phyloP scores from a whole-genome alignment of 306 rosid genomes.

The Hippophae gyantsensis region DNA sequence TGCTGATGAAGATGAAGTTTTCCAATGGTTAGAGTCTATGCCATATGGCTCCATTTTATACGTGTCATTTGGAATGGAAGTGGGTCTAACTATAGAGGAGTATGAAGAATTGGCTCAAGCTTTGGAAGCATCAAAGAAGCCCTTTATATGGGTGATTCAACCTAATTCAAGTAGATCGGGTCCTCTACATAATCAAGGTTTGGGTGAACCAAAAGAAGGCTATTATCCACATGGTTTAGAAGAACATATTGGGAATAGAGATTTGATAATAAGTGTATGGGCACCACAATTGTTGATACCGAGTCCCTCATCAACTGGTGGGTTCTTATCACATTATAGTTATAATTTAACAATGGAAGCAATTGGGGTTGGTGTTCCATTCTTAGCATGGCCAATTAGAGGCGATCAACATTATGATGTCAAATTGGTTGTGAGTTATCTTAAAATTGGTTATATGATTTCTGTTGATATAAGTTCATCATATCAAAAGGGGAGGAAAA shows the following conservation, averaged over 20 bases:
- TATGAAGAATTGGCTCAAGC: constrained; percentile 27
- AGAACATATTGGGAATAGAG: constrained; percentile 29
- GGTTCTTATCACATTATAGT: too few species aligned
- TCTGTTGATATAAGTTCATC: constrained; percentile 26
- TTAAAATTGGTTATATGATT: constrained; percentile 36
- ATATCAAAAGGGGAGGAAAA: too few species aligned
- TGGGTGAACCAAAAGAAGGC: constrained; percentile 9
- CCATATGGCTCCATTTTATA: too few species aligned
- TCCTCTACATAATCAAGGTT: constrained; percentile 11
- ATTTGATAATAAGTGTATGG: constrained; percentile 64
- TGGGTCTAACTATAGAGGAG: constrained; percentile 42
- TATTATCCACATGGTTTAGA: constrained; percentile 42
- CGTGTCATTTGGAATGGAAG: constrained; percentile 51
- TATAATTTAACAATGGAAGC: constrained; percentile 57
- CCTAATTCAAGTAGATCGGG: constrained; percentile 31
- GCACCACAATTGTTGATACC: constrained; percentile 67
- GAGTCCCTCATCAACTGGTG: constrained; percentile 64
- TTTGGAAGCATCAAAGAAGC: constrained; percentile 21
- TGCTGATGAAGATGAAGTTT: too few species aligned
- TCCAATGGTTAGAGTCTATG: too few species aligned
- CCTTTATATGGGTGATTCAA: constrained; percentile 57
- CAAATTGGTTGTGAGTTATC: constrained; percentile 35
- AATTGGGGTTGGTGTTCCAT: constrained; percentile 49
- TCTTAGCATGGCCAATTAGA: constrained; percentile 57
- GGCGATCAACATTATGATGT: constrained; percentile 53